These are phyloP conservation scores for Fusarium nisikadoi DNA, from an alignment of 2,329 filamentous ascomycete genomes.

Conservation along the genomic window DNA sequence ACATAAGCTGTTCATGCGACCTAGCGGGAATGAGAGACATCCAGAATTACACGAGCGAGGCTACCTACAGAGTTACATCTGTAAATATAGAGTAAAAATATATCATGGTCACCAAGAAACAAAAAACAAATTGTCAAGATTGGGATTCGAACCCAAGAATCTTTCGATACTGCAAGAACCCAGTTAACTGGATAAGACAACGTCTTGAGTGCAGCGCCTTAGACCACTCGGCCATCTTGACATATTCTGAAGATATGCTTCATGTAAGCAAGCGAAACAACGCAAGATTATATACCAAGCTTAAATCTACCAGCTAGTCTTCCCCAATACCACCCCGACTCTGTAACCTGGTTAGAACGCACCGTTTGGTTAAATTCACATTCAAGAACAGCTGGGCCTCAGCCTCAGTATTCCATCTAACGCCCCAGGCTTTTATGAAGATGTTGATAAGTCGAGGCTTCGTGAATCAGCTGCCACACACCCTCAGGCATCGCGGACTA, in stretches of 20 bases:
- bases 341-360: neutral
- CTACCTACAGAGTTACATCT: neutral
- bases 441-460: neutral
- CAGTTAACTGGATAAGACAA: neutral
- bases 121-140: neutral
- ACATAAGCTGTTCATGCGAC: neutral
- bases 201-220: neutral
- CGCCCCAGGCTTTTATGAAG: neutral
- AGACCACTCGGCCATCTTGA: neutral
- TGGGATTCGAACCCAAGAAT: neutral
- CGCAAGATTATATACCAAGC: accelerated
- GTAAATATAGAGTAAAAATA: neutral
- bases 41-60: no score
- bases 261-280: neutral
- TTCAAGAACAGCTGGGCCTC: neutral
- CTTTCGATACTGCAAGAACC: neutral
- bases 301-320: accelerated
- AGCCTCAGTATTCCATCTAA: neutral
- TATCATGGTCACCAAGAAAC: accelerated
- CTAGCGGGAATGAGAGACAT: neutral
- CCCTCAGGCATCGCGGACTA: neutral
- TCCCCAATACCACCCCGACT: no score
- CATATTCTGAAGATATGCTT: neutral
- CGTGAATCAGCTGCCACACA: neutral
- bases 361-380: neutral